Conservation (phyloP, 176 grass and related monocot species). For the Musa troglodytarum region DNA sequence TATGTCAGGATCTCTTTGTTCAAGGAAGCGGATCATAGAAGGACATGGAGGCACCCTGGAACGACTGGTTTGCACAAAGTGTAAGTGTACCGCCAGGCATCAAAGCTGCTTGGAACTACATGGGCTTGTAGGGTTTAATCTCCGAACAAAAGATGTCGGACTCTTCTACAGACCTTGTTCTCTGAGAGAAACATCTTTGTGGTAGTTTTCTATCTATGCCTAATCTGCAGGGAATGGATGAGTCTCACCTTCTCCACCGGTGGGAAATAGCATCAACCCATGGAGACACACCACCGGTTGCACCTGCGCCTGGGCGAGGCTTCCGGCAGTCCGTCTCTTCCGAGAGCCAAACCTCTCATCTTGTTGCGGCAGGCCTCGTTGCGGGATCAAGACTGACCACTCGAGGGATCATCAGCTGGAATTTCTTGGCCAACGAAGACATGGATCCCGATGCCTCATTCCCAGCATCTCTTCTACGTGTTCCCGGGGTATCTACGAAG, state of each 20-base stretch:
- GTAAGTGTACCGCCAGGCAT: background rate
- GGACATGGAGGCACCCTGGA: constrained; percentile 12
- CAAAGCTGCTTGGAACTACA: no score
- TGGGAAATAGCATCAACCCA: background rate
- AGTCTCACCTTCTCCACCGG: background rate
- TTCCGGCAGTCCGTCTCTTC: background rate
- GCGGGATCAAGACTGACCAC: background rate
- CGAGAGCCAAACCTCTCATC: background rate
- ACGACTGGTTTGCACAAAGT: background rate
- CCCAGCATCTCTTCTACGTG: background rate
- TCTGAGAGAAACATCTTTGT: no score
- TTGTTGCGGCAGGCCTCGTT: background rate
- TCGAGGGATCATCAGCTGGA: background rate
- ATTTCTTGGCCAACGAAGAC: background rate
- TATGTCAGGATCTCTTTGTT: background rate
- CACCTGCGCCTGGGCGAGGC: background rate
- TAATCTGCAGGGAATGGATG: background rate
- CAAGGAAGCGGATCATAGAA: background rate
- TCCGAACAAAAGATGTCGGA: no score
- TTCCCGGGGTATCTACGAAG: background rate
- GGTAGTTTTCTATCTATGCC: no score
- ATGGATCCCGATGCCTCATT: background rate
- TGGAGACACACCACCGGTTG: no score
- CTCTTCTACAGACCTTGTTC: no score
- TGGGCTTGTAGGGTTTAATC: no score